A percentile compares a stretch with the other conserved stretches of the same genome.
These are phyloP conservation scores for Bombardia bombarda DNA, from an alignment of 495 filamentous ascomycete genomes.

Conservation along the genomic window DNA sequence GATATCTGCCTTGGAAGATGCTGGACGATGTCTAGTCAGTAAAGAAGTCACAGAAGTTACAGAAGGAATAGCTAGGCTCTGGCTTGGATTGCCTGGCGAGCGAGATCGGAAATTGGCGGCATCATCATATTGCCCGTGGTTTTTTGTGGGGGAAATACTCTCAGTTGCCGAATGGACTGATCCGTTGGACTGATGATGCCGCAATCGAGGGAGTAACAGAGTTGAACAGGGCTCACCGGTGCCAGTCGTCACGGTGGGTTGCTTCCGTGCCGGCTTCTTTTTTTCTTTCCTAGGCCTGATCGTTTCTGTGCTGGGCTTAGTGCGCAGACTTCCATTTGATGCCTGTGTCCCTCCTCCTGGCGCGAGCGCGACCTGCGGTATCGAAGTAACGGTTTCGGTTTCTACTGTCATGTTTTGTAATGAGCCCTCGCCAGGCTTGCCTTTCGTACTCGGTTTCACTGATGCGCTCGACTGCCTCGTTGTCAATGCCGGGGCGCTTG, in stretches of 20 bases:
- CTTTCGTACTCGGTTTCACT: constrained; percentile 36
- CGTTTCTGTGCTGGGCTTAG: constrained; percentile 85
- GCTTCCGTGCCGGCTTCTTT: constrained; percentile 67
- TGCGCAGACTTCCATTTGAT: constrained; percentile 64
- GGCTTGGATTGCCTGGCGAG: constrained; percentile 9
- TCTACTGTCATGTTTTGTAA: constrained; percentile 95
- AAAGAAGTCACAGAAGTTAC: constrained; percentile 41
- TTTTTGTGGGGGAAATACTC: constrained; percentile 22
- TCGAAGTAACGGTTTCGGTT: constrained; percentile 89
- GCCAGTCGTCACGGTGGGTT: constrained; percentile 59
- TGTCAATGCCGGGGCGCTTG: constrained; percentile 31
- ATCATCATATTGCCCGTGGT: constrained; percentile 27
- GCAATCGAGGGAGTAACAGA: constrained; percentile 12
- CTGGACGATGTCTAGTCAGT: constrained; percentile 49
- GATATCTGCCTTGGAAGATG: constrained; percentile 94
- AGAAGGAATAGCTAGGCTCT: constrained; percentile 23
- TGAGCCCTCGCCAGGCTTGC: constrained; percentile 63
- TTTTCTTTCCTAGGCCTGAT: constrained; percentile 92
- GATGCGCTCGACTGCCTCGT: constrained; percentile 36
- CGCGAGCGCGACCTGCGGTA: constrained; percentile 78
- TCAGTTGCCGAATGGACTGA: constrained; percentile 25
- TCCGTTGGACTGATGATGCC: constrained; percentile 29
- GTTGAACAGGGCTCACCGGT: constrained; percentile 53
- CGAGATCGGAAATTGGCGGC: constrained; percentile 9
- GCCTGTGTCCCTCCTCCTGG: constrained; percentile 58